A percentile compares a stretch with the other conserved stretches of the same genome.
Conservation (phyloP, 2,329 filamentous ascomycete species). For the Aspergillus sp. region DNA sequence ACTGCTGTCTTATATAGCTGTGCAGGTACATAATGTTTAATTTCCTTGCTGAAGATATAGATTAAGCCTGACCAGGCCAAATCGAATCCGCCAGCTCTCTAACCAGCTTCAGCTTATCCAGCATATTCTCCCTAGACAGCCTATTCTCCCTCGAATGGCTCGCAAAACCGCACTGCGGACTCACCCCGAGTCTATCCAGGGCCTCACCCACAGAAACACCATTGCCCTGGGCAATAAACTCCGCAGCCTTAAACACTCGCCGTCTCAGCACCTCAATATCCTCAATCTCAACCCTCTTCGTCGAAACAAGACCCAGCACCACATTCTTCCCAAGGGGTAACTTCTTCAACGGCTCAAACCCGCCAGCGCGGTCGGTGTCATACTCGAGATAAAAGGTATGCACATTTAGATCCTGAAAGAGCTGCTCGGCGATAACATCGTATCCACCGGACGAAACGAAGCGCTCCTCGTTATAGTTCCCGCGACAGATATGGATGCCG, state of each 20-base stretch:
- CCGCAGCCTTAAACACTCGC: conserved; percentile 60
- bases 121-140: conserved; percentile 68
- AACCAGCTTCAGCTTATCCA: conserved; percentile 70
- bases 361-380: conserved; percentile 63
- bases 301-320: conserved; percentile 64
- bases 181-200: conserved; percentile 66
- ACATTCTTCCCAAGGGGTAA: conserved; percentile 63
- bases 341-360: conserved; percentile 64
- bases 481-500: conserved; percentile 71
- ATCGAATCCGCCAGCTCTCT: conserved; percentile 70
- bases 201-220: conserved; percentile 65
- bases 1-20: too few species aligned
- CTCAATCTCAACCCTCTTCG: conserved; percentile 62
- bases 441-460: conserved; percentile 68
- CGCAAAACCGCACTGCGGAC: conserved; percentile 72
- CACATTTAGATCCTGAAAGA: conserved; percentile 63
- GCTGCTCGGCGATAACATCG: conserved; percentile 65
- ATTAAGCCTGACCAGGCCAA: conserved; percentile 56
- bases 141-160: conserved; percentile 73
- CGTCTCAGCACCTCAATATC: conserved; percentile 63
- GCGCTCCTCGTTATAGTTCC: conserved; percentile 65
- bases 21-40: too few species aligned
- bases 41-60: too few species aligned
- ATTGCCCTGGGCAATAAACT: conserved; percentile 67
- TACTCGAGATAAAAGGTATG: conserved; percentile 71